Conservation (phyloP, 1,284 basidiomycete genomes). For the Trametes pubescens region DNA sequence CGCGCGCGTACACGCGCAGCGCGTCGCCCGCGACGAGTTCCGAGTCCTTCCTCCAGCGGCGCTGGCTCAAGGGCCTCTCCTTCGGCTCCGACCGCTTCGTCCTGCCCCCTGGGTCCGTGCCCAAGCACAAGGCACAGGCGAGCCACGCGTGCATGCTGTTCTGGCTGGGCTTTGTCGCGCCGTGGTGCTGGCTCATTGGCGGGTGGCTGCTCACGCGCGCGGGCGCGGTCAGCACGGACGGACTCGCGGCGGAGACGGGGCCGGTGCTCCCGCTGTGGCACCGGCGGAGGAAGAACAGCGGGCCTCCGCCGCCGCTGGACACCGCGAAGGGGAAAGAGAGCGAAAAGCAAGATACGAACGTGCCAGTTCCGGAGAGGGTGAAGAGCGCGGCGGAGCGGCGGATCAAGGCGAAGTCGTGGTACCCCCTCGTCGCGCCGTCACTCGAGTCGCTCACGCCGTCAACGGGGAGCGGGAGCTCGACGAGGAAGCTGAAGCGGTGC, state of each 20-base stretch:
- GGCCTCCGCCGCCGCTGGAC: constrained; percentile 3
- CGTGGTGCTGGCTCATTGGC: constrained; percentile 73
- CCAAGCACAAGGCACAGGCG: constrained; percentile 16
- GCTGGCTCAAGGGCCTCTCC: constrained; percentile 43
- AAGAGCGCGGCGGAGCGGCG: constrained; percentile 19
- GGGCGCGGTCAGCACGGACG: constrained; percentile 37
- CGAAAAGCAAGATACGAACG: constrained; percentile 2
- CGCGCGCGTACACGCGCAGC: constrained; percentile 13
- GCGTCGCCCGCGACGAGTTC: constrained; percentile 20
- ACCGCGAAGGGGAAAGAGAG: constrained; percentile 3
- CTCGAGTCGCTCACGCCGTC: constrained; percentile 37
- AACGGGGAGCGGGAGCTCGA: constrained; percentile 31
- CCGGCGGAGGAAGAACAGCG: constrained; percentile 12
- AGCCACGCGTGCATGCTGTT: constrained; percentile 63
- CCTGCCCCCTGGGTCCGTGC: constrained; percentile 19
- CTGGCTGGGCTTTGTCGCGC: constrained; percentile 73
- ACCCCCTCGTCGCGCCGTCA: constrained; percentile 37
- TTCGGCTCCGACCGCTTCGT: constrained; percentile 43
- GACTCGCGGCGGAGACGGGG: constrained; percentile 29
- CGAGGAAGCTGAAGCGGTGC: constrained; percentile 33
- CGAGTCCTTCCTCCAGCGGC: constrained; percentile 38
- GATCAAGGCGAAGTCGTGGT: constrained; percentile 32
- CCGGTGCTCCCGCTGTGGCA: constrained; percentile 47
- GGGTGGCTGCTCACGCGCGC: constrained; percentile 68
- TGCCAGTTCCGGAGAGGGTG: constrained; percentile 19